Conservation (phyloP, 306 rosid species). For the Medicago truncatula region MtrunA17r5.0-ANR NC_053044.1:48863501-48864000, state of each 20-base stretch:
- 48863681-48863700: not conserved
- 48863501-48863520: conserved; percentile 50
- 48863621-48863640: conserved; percentile 67
- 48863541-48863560: conserved; percentile 74
- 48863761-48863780: too few relatives aligned
- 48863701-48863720: too few relatives aligned
- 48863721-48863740: not conserved
- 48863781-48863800: too few relatives aligned
- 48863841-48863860: not conserved
- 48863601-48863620: conserved; percentile 75
- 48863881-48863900: too few relatives aligned
- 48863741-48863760: too few relatives aligned
- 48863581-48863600: conserved; percentile 79
- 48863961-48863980: too few relatives aligned
- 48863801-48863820: not conserved
- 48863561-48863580: conserved; percentile 81
- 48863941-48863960: too few relatives aligned
- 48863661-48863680: conserved; percentile 39
- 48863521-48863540: conserved; percentile 82
- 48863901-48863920: too few relatives aligned
- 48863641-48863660: conserved; percentile 57
- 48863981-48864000: too few relatives aligned
- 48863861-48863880: not conserved
- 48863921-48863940: too few relatives aligned
- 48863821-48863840: too few relatives aligned